These are phyloP conservation scores for Tillandsia leiboldiana DNA, from an alignment of 176 grass and related monocot species.

Conservation along the genomic window DNA sequence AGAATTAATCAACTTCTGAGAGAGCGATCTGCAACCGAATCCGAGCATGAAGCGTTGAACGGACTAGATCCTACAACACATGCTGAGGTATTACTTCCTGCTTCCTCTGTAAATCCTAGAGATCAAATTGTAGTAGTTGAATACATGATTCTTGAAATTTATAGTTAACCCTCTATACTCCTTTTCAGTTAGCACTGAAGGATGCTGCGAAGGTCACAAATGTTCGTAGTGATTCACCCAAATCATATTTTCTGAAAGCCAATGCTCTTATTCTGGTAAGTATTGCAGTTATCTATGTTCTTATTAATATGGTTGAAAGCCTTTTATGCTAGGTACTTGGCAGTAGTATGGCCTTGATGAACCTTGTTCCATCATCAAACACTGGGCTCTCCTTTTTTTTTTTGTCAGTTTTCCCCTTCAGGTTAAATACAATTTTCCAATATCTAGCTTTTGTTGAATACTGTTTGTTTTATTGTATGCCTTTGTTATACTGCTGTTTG, in stretches of 20 bases:
- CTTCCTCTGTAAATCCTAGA: background rate
- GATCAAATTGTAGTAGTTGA: background rate
- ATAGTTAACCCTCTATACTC: slow-evolving; percentile 7
- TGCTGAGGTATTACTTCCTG: slow-evolving; percentile 53
- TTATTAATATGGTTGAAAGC: background rate
- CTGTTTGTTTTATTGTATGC: background rate
- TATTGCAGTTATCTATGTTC: background rate
- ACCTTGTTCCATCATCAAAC: background rate
- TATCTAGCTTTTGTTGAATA: background rate
- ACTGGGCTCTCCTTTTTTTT: background rate
- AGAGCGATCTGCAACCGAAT: slow-evolving; percentile 74
- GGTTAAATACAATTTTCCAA: background rate
- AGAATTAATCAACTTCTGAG: slow-evolving; percentile 71
- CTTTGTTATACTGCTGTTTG: background rate
- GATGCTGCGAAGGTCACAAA: slow-evolving; percentile 74
- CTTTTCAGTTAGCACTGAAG: slow-evolving; percentile 74
- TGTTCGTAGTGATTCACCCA: slow-evolving; percentile 40
- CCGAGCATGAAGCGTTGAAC: slow-evolving; percentile 75
- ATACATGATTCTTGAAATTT: background rate
- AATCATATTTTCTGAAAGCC: slow-evolving; percentile 81
- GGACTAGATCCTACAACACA: slow-evolving; percentile 95
- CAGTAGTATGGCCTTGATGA: background rate
- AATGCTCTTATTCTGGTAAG: slow-evolving; percentile 85
- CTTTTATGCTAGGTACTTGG: background rate
- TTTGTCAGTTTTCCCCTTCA: background rate